These are phyloP conservation scores for Camelina laxa DNA, from an alignment of 345 rosid species.

Conservation along the genomic window DNA sequence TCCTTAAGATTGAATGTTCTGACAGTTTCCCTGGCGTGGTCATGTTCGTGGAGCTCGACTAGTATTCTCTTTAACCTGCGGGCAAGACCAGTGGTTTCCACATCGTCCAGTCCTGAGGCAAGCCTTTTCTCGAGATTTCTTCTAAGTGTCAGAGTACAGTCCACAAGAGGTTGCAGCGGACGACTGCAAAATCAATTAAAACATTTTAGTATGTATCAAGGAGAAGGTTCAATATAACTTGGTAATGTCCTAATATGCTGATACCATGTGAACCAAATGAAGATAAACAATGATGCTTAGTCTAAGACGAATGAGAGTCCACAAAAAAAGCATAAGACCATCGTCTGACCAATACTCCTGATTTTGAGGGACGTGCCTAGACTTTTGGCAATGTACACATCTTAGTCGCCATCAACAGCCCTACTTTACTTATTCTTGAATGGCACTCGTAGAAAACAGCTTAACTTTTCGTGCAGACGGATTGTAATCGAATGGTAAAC, in stretches of 20 bases:
- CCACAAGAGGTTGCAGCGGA: constrained; percentile 85
- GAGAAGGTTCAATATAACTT: neutral
- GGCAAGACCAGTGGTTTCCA: constrained; percentile 73
- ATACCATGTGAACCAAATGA: constrained; percentile 6
- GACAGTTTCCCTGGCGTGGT: constrained; percentile 72
- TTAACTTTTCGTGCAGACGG: constrained; percentile 15
- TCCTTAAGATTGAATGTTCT: constrained; percentile 76
- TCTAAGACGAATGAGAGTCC: constrained; percentile 1
- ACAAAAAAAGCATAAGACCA: neutral
- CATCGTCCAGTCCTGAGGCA: constrained; percentile 54
- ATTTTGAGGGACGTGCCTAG: neutral
- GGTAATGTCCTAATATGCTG: neutral
- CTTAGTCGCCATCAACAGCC: constrained; percentile 17
- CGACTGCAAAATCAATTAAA: constrained; percentile 51
- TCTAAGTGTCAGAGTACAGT: constrained; percentile 58
- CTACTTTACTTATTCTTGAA: neutral
- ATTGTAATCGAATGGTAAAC: neutral
- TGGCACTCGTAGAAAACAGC: constrained; percentile 8
- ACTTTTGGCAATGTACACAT: constrained; percentile 2
- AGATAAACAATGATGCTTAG: neutral
- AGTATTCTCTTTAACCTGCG: constrained; percentile 84
- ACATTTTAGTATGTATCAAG: constrained; percentile 14
- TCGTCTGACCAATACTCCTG: constrained; percentile 19
- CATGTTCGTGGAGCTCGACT: constrained; percentile 87
- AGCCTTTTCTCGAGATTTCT: constrained; percentile 65